These are phyloP conservation scores for Candida suzukii DNA, from an alignment of 805 yeast genomes.

Conservation along the genomic window DNA sequence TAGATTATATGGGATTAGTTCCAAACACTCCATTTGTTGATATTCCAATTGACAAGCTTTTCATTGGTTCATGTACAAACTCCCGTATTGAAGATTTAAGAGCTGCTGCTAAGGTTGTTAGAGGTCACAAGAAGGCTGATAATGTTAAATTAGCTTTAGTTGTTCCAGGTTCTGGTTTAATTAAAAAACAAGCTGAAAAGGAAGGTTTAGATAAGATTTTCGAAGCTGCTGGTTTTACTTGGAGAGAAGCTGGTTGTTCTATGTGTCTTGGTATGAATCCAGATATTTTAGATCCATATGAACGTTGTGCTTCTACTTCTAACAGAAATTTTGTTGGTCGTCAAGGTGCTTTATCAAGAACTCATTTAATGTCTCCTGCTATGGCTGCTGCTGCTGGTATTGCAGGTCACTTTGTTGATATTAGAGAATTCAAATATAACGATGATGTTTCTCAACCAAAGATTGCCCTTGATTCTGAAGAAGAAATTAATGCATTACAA, in stretches of 20 bases:
- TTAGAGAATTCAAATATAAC: conserved; percentile 69
- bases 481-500: conserved; percentile 53
- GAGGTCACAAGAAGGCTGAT: conserved; percentile 81
- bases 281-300: conserved; percentile 89
- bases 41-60: conserved; percentile 84
- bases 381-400: conserved; percentile 99
- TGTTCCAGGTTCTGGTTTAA: conserved; percentile 97
- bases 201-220: conserved; percentile 94
- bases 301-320: conserved; percentile 97
- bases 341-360: conserved; percentile 94
- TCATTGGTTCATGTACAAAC: conserved; percentile 97
- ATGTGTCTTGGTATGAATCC: conserved; percentile 99
- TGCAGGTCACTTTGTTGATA: conserved; percentile 83
- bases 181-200: conserved; percentile 85
- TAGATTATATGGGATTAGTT: conserved; percentile 83
- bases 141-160: conserved; percentile 78
- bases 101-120: conserved; percentile 88
- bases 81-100: conserved; percentile 96
- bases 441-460: conserved; percentile 52
- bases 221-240: conserved; percentile 87
- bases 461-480: conserved; percentile 36
- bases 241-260: conserved; percentile 99
- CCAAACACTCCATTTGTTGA: conserved; percentile 75
- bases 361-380: conserved; percentile 97
- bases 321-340: conserved; percentile 99